A percentile compares a stretch with the other conserved stretches of the same genome.
These are phyloP conservation scores for Crucibulum cyathiforme DNA, from an alignment of 1,284 basidiomycete species.

Conservation along the genomic window DNA sequence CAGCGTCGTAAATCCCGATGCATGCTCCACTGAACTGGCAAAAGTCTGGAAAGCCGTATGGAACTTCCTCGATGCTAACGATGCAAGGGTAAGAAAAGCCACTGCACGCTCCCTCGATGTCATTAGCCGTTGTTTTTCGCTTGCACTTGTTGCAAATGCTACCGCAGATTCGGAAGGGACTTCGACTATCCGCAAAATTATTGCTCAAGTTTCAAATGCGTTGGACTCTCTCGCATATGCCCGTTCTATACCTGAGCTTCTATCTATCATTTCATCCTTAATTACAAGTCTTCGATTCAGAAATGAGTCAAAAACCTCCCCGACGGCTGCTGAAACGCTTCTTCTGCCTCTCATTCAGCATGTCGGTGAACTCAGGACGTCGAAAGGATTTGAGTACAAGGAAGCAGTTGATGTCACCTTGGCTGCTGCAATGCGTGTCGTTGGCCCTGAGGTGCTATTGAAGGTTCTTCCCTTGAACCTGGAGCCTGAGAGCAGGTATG, in stretches of 20 bases:
- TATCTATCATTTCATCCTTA: constrained; percentile 66
- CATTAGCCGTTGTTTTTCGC: constrained; percentile 74
- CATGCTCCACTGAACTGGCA: constrained; percentile 58
- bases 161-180: constrained; percentile 57
- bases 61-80: constrained; percentile 72
- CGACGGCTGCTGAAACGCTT: constrained; percentile 75
- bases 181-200: constrained; percentile 65
- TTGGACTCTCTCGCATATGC: constrained; percentile 75
- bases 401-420: constrained; percentile 87
- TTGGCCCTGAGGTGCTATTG: constrained; percentile 87
- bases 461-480: constrained; percentile 85
- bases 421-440: constrained; percentile 81
- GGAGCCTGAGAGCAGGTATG: constrained; percentile 79
- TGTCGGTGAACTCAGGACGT: constrained; percentile 77
- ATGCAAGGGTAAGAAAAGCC: constrained; percentile 63
- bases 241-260: constrained; percentile 73
- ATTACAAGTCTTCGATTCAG: constrained; percentile 53
- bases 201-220: constrained; percentile 68
- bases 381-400: constrained; percentile 90
- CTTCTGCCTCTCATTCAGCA: constrained; percentile 77
- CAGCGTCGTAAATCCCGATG: constrained; percentile 51
- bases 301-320: constrained; percentile 35
- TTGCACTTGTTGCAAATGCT: constrained; percentile 63
- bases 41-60: constrained; percentile 82
- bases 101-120: constrained; percentile 69